Conservation (phyloP, 2,329 filamentous ascomycete species). For the Orbilia blumenaviensis region DNA sequence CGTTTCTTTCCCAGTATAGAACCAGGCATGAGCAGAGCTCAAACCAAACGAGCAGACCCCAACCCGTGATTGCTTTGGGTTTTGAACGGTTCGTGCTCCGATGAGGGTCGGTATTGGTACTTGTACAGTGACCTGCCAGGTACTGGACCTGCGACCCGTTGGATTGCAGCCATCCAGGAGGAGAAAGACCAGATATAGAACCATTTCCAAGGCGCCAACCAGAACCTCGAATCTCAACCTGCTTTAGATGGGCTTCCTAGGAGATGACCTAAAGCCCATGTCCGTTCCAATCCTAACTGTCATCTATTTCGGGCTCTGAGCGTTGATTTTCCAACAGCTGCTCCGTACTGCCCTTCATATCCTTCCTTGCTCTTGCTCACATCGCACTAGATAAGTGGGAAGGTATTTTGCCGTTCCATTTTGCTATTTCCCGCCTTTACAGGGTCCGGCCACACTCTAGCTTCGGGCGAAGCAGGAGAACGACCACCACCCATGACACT, state of each 20-base stretch:
- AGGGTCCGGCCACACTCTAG: constrained; percentile 51
- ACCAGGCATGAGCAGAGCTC: constrained; percentile 44
- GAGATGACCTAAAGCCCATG: constrained; percentile 32
- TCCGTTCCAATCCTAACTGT: constrained; percentile 24
- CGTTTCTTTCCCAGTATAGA: constrained; percentile 37
- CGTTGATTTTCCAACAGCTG: constrained; percentile 33
- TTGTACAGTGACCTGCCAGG: constrained; percentile 52
- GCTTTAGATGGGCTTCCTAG: constrained; percentile 22
- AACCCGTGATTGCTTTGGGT: constrained; percentile 52
- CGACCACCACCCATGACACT: constrained; percentile 49
- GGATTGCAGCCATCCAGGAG: constrained; percentile 34
- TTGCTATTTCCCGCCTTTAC: constrained; percentile 44
- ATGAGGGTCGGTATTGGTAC: constrained; percentile 17
- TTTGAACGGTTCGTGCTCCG: constrained; percentile 39
- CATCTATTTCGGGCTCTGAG: constrained; percentile 47
- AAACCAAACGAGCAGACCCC: constrained; percentile 44
- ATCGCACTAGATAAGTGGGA: constrained; percentile 40
- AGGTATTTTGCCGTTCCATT: constrained; percentile 53
- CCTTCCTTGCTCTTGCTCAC: constrained; percentile 25
- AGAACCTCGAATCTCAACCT: constrained; percentile 40
- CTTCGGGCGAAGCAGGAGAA: constrained; percentile 52
- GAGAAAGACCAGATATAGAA: constrained; percentile 38
- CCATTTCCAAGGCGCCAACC: constrained; percentile 48
- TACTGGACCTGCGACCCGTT: constrained; percentile 31
- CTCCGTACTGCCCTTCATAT: constrained; percentile 28